Conservation (phyloP, 2,329 filamentous ascomycete species). For the Pestalotiopsis sp. region DNA sequence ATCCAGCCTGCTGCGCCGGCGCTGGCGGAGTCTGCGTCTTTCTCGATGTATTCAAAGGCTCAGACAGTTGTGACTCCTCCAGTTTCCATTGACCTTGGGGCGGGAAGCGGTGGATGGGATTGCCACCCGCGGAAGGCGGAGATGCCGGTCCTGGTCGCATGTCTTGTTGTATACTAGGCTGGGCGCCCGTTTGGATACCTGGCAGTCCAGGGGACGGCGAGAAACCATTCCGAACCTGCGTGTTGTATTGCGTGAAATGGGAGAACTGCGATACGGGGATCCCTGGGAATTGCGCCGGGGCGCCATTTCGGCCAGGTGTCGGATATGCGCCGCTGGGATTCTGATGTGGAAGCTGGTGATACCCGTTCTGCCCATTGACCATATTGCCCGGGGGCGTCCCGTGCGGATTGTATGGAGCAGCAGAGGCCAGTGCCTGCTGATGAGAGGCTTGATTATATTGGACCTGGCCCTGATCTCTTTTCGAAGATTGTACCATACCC, state of each 20-base stretch:
- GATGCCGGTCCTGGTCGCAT: conserved; percentile 15
- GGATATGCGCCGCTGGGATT: conserved; percentile 16
- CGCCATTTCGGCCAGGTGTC: not conserved
- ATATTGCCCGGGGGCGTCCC: conserved; percentile 9
- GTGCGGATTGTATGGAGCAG: conserved; percentile 21
- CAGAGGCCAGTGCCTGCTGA: conserved; percentile 13
- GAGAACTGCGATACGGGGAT: conserved; percentile 14
- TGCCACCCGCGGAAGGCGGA: conserved; percentile 28
- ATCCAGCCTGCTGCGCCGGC: conserved; percentile 35
- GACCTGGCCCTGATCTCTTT: conserved; percentile 2
- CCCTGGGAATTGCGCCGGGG: conserved; percentile 1
- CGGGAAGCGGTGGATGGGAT: conserved; percentile 44
- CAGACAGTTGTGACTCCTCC: conserved; percentile 56
- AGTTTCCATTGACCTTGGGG: conserved; percentile 54
- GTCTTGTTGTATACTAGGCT: conserved; percentile 22
- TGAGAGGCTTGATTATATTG: conserved; percentile 1
- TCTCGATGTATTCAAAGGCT: conserved; percentile 48
- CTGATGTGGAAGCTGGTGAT: conserved; percentile 13
- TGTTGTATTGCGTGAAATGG: conserved; percentile 17
- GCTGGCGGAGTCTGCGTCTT: conserved; percentile 34
- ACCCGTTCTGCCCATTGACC: conserved; percentile 19
- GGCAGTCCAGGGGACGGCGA: conserved; percentile 23
- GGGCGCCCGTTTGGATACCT: conserved; percentile 23
- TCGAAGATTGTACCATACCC: not conserved
- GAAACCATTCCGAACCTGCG: conserved; percentile 20